Evolutionary conservation across 495 filamentous ascomycete species (phyloP).

Genomic region (Neurospora hispaniola): DNA sequence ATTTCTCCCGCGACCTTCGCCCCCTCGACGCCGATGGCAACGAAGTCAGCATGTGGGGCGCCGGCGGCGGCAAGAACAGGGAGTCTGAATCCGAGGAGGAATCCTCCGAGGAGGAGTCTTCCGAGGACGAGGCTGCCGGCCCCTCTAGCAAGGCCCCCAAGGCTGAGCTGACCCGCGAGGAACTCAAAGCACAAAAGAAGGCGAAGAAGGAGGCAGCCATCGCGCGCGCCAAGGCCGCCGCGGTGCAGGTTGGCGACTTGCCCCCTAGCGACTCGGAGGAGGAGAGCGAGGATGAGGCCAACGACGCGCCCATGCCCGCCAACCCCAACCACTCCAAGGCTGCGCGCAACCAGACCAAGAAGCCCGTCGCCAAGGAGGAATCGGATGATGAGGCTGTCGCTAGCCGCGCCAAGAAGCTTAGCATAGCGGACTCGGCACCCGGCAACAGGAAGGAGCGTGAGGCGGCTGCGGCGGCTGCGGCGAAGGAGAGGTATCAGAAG

Average conservation of each 20-base stretch:
- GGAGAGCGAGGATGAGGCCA: conserved; percentile 40
- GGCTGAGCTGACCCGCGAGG: conserved; percentile 61
- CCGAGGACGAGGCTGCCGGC: conserved; percentile 20
- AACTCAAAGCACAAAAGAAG: conserved; percentile 80
- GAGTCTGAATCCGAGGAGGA: conserved; percentile 33
- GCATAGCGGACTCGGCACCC: conserved; percentile 22
- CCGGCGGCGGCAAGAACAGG: conserved; percentile 26
- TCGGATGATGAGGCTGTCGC: conserved; percentile 34
- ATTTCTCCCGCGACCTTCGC: conserved; percentile 81
- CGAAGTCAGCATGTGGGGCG: conserved; percentile 61
- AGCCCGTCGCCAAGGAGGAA: conserved; percentile 17
- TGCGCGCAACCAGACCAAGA: conserved; percentile 43
- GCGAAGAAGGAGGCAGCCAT: conserved; percentile 84
- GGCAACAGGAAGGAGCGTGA: conserved; percentile 73
- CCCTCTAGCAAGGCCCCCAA: conserved; percentile 26
- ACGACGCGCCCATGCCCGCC: conserved; percentile 56
- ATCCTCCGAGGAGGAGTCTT: conserved; percentile 29
- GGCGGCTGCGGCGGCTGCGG: conserved; percentile 76
- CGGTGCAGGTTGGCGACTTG: conserved; percentile 71
- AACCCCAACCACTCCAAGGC: conserved; percentile 84
- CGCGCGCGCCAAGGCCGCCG: conserved; percentile 49
- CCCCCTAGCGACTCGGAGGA: conserved; percentile 59
- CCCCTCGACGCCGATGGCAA: conserved; percentile 82
- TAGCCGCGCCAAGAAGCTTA: conserved; percentile 31
- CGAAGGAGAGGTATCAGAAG: conserved; percentile 86